phyloP scores from a whole-genome alignment of 441 rosid genomes.

The Erodium texanum region DNA sequence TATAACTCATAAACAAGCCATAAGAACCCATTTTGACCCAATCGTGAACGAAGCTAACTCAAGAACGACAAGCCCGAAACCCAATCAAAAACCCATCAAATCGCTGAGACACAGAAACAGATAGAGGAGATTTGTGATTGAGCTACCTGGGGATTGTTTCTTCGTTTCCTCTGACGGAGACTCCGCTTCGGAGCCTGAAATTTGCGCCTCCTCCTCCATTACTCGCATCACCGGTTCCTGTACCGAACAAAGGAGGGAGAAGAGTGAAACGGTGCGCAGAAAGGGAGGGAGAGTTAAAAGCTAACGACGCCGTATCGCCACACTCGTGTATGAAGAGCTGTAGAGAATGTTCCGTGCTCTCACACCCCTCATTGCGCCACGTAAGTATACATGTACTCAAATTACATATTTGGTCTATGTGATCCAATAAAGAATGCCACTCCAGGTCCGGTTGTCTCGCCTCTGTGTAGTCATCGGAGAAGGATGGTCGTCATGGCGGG shows the following conservation, averaged over 20 bases:
- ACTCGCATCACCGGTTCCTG: neutral
- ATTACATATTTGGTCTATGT: too few relatives aligned
- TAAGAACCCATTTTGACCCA: neutral
- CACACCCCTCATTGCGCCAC: neutral
- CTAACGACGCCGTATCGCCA: neutral
- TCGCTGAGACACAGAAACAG: neutral
- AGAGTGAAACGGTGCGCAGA: neutral
- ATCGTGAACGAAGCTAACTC: neutral
- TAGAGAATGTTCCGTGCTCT: neutral
- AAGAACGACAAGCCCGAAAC: neutral
- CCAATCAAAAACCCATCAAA: neutral
- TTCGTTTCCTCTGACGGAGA: slow-evolving; percentile 6
- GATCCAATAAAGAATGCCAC: too few relatives aligned
- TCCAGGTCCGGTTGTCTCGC: too few relatives aligned
- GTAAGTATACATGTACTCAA: too few relatives aligned
- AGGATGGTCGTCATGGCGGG: too few relatives aligned
- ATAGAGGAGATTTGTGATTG: neutral
- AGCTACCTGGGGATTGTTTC: slow-evolving; percentile 21
- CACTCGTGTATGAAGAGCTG: neutral
- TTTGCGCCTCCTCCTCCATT: slow-evolving; percentile 10
- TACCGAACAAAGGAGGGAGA: neutral
- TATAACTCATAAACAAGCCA: neutral
- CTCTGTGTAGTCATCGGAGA: too few relatives aligned
- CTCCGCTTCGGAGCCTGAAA: slow-evolving; percentile 17
- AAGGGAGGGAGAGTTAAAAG: neutral